Evolutionary conservation across 306 rosid genomes (phyloP).

Genomic region (Quercus berberidifolia): DNA sequence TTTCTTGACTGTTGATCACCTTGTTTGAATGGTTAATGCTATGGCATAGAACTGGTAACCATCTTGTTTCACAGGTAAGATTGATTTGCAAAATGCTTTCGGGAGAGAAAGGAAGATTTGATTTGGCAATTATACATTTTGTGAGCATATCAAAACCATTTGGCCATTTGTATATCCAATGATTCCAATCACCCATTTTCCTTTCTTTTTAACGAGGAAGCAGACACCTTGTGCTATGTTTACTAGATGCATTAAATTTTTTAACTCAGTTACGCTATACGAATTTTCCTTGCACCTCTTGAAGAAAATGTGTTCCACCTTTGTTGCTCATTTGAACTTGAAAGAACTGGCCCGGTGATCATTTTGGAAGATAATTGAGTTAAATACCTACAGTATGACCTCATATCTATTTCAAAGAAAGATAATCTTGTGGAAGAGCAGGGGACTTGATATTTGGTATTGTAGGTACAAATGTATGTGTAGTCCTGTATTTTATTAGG

Average conservation of each 20-base stretch:
- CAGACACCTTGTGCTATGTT: too few relatives aligned
- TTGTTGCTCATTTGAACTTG: not conserved
- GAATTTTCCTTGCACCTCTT: not conserved
- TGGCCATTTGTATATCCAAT: too few relatives aligned
- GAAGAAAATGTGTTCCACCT: not conserved
- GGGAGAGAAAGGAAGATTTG: not conserved
- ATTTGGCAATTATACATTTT: not conserved
- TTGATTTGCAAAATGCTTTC: not conserved
- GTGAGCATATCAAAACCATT: too few relatives aligned
- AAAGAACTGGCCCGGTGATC: not conserved
- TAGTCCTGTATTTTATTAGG: not conserved
- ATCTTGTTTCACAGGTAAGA: not conserved
- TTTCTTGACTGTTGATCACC: constrained; percentile 55
- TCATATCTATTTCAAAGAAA: not conserved
- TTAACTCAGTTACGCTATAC: too few relatives aligned
- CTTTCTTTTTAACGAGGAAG: too few relatives aligned
- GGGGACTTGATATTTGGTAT: not conserved
- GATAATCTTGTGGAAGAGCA: too few relatives aligned
- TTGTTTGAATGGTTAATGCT: constrained; percentile 23
- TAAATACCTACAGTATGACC: not conserved
- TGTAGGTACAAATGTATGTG: not conserved
- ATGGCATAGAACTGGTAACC: not conserved
- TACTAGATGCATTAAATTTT: too few relatives aligned
- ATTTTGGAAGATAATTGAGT: not conserved
- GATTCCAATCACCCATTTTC: too few relatives aligned